Base-by-base conservation (phyloP, 192 early-diverging fungal genomes). In the Endogone sp. region DNA sequence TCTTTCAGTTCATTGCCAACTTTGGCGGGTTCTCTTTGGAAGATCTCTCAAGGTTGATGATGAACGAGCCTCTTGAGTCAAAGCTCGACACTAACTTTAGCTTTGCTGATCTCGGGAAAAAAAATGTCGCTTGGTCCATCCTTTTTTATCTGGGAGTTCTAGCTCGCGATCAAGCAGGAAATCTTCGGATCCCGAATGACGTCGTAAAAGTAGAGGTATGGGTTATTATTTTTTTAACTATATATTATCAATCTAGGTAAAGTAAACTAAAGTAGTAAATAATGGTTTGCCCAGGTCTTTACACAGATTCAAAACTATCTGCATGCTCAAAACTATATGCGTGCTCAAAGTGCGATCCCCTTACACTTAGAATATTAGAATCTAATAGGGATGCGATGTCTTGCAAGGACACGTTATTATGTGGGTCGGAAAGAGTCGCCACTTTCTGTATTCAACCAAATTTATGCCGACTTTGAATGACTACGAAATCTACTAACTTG, bases 101-200 rank as follows among this genome's bases (percentile, higher is more conserved):
- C 26, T 72, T 65, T 69, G 60, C 63, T 65, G 67, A 76, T 62
- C 64, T 72, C 58, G 75, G 75, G 57, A 66, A 64, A 71, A 67
- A 76, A 49, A 76, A 59, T 64, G 70, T 72, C 61, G 71, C 63
- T 60, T 76, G 70, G 69, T 76, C 75, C 32, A 56, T 76, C 60
- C 63, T 76, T 57, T 69, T 62, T 76, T 76, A 76, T 69, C 67
- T 69, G 28, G 75, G 71, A 27, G 55, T 76, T 28, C 32, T 76
- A n/a, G 71, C 75, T 63, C 67, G 57, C 59, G 24, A 32, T 69
- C 49, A 49, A 1, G 37, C 25, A 62, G 44, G 67, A 69, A 60
- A 37, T 22, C 67, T 76, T 31, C 63, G 67, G 58, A 64, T 76
- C 24, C 63, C 37, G 37, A 49, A 49, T 1, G 37, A 49, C 6